phyloP scores from a whole-genome alignment of 768 basidiomycete species.

The Naganishia friedmannii region DNA sequence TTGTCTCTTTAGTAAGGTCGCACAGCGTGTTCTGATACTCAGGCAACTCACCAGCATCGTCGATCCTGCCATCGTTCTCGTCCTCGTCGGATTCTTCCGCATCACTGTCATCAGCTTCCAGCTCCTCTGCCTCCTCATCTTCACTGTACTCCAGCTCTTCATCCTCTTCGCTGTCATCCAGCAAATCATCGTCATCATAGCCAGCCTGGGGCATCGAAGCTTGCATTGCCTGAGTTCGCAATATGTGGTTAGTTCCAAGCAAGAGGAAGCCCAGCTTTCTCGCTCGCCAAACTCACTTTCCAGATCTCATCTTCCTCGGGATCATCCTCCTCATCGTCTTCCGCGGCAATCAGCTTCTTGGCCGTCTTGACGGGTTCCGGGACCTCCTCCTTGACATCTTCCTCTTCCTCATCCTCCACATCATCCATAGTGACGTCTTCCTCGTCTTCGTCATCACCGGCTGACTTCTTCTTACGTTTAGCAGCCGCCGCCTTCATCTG shows the following conservation, averaged over 20 bases:
- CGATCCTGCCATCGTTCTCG: slow-evolving; percentile 52
- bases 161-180: slow-evolving; percentile 35
- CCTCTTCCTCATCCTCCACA: slow-evolving; percentile 56
- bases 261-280: background rate
- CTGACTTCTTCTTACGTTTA: slow-evolving; percentile 52
- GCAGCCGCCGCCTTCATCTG: slow-evolving; percentile 56
- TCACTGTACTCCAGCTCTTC: slow-evolving; percentile 41
- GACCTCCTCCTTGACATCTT: slow-evolving; percentile 54
- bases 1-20: too few species aligned
- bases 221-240: slow-evolving; percentile 72
- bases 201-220: slow-evolving; percentile 67
- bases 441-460: slow-evolving; percentile 47
- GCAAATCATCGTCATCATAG: slow-evolving; percentile 52
- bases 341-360: slow-evolving; percentile 37
- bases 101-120: slow-evolving; percentile 39
- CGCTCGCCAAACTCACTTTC: slow-evolving; percentile 63
- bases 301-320: slow-evolving; percentile 70
- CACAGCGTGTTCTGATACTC: background rate
- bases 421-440: slow-evolving; percentile 52
- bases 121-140: slow-evolving; percentile 38
- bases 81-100: slow-evolving; percentile 56
- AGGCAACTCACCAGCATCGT: slow-evolving; percentile 9
- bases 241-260: slow-evolving; percentile 9
- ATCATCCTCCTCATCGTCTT: slow-evolving; percentile 40
- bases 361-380: slow-evolving; percentile 35